Evolutionary conservation across 768 basidiomycete genomes (phyloP), one percentile per base, ranked within the genome.

Genomic region (Leccinum broughii): DNA sequence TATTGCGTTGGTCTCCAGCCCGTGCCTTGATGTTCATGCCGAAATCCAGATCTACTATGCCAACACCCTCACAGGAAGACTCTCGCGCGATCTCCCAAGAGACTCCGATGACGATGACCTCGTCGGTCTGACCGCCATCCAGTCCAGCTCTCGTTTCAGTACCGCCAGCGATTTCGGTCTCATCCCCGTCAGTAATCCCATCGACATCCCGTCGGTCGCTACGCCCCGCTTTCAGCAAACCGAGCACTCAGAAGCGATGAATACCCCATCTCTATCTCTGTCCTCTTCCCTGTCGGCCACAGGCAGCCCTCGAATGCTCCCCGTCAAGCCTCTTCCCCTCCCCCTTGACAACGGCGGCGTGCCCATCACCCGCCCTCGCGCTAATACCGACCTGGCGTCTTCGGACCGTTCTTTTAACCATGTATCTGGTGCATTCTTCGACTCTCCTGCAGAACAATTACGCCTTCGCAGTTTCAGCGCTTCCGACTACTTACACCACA

Each of bases 41-140:
- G 34, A 28, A 62, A 37, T 14, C 14, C 57, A 97, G 95, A 93
- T 98, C 69, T 95, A 87, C 78, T 98, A 97, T 76, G 85, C 90
- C 64, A 98, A 98, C 69, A 92, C 92, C 3, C 76, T 89, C 66
- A 93, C 90, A 0, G 90, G 90, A 24, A 83, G 88, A 68, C 85
- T 83, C 26, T 86, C 93, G 20, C 83, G 87, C 65, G 92, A 97
- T 68, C 77, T 95, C 17, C 95, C 95, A 15, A 78, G 77, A 52
- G 90, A 92, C 69, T 69, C 79, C 6, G 87, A 88, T 41, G 67
- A 70, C 63, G 78, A 76, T 44, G 86, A 88, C 59, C 75, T 87
- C 44, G 80, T 81, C 30, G 81, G 82, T 17, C 70, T 86, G 20
- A 78, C 81, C 34, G 32, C 71, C 8, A 82, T 84, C 6, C 83